phyloP scores from a whole-genome alignment of 2,329 filamentous ascomycete species.

The Hypoxylon rubiginosum region DNA sequence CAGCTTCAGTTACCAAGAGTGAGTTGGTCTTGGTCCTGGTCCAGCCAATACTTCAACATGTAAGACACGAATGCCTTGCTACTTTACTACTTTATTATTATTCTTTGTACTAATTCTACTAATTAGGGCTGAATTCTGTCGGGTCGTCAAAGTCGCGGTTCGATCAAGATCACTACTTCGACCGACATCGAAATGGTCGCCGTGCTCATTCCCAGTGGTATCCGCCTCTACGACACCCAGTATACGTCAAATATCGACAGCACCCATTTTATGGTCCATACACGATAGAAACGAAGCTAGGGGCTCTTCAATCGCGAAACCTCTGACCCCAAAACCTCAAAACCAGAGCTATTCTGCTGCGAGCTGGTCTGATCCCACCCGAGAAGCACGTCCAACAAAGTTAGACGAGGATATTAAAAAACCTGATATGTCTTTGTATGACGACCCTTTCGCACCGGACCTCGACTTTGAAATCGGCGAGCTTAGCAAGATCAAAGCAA shows the following conservation, averaged over 20 bases:
- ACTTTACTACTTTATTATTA: neutral
- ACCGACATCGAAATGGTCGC: constrained; percentile 40
- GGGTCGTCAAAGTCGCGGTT: constrained; percentile 44
- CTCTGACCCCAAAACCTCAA: constrained; percentile 13
- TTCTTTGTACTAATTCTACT: constrained; percentile 10
- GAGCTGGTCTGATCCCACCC: constrained; percentile 30
- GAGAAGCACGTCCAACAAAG: neutral
- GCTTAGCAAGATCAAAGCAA: constrained; percentile 39
- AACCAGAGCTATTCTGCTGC: constrained; percentile 21
- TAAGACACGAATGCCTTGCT: constrained; percentile 17
- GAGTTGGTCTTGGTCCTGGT: constrained; percentile 4
- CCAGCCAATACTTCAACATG: constrained; percentile 37
- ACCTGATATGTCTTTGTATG: constrained; percentile 41
- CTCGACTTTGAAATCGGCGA: constrained; percentile 49
- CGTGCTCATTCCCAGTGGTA: constrained; percentile 21
- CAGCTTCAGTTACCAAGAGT: neutral
- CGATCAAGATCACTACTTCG: constrained; percentile 45
- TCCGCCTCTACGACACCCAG: constrained; percentile 9
- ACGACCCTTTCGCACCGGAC: constrained; percentile 42
- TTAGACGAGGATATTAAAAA: constrained; percentile 39
- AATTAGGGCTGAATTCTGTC: constrained; percentile 47
- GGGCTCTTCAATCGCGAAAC: neutral
- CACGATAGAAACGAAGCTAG: constrained; percentile 2
- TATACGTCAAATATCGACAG: constrained; percentile 39
- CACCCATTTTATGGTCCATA: constrained; percentile 21